Percentiles rank a stretch among this genome's conserved stretches.
phyloP scores from a whole-genome alignment of 225 moss, liverwort and hornwort species.

The Rhytidiadelphus loreus region DNA sequence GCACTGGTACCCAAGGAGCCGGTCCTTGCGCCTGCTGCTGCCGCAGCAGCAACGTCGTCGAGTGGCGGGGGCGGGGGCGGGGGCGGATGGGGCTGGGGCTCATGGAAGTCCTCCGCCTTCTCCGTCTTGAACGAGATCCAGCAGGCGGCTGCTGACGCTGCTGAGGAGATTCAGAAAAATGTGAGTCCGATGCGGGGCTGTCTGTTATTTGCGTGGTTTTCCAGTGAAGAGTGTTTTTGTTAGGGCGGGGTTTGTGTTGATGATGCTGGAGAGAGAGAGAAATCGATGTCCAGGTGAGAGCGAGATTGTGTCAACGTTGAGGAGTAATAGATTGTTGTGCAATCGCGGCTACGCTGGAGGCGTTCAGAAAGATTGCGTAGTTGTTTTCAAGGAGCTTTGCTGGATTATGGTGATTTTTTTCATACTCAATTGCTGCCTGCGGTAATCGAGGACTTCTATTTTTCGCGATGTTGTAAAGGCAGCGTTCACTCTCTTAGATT shows the following conservation, averaged over 20 bases:
- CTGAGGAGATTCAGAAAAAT: constrained; percentile 91
- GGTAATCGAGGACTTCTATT: background rate
- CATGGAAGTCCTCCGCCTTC: constrained; percentile 90
- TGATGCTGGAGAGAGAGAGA: background rate
- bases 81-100: constrained; percentile 86
- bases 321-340: background rate
- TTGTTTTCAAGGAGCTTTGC: background rate
- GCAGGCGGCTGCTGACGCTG: constrained; percentile 79
- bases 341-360: background rate
- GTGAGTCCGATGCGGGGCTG: constrained; percentile 2
- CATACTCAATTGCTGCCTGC: background rate
- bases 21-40: background rate
- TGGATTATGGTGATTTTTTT: background rate
- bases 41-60: background rate
- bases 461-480: background rate
- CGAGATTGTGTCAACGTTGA: background rate
- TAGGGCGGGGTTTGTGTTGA: background rate
- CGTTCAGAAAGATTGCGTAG: background rate
- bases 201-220: background rate
- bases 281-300: background rate
- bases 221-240: background rate
- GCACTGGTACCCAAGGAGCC: constrained; percentile 1
- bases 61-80: constrained; percentile 13
- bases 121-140: constrained; percentile 77
- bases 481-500: background rate